Evolutionary conservation across 305 asterid species (phyloP).

Genomic region (Fraxinus sp.): DNA sequence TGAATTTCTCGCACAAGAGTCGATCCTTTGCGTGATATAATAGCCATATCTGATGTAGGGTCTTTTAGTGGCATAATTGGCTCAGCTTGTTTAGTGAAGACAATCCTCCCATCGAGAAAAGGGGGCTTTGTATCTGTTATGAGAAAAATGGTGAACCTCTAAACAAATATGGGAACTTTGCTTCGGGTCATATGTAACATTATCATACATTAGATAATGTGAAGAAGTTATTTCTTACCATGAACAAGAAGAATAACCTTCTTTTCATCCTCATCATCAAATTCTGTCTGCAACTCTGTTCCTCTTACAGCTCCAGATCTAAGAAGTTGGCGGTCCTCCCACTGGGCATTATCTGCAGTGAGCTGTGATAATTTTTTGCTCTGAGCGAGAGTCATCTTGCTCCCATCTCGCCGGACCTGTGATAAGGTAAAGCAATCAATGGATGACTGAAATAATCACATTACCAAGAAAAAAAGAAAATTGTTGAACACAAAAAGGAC

Average conservation of each 20-base stretch:
- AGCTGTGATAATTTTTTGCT: slow-evolving; percentile 89
- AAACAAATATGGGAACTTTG: slow-evolving; percentile 12
- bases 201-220: background rate
- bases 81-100: slow-evolving; percentile 93
- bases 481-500: background rate
- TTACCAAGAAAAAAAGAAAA: background rate
- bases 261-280: slow-evolving; percentile 93
- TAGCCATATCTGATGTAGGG: slow-evolving; percentile 98
- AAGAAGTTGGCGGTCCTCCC: slow-evolving; percentile 98
- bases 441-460: background rate
- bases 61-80: slow-evolving; percentile 93
- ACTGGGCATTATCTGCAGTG: slow-evolving; percentile 97
- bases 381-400: slow-evolving; percentile 91
- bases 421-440: slow-evolving; percentile 3
- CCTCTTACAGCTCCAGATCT: slow-evolving; percentile 98
- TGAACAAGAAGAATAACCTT: slow-evolving; percentile 95
- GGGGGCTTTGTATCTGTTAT: slow-evolving; percentile 91
- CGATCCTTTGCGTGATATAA: slow-evolving; percentile 92
- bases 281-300: slow-evolving; percentile 91
- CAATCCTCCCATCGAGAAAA: slow-evolving; percentile 95
- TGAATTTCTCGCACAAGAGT: slow-evolving; percentile 79
- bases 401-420: slow-evolving; percentile 91
- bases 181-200: slow-evolving; percentile 31
- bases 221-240: slow-evolving; percentile 45
- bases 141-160: slow-evolving; percentile 28